Base-by-base conservation (phyloP, 108 stramenopile genomes). In the Licmophora abbreviata region DNA sequence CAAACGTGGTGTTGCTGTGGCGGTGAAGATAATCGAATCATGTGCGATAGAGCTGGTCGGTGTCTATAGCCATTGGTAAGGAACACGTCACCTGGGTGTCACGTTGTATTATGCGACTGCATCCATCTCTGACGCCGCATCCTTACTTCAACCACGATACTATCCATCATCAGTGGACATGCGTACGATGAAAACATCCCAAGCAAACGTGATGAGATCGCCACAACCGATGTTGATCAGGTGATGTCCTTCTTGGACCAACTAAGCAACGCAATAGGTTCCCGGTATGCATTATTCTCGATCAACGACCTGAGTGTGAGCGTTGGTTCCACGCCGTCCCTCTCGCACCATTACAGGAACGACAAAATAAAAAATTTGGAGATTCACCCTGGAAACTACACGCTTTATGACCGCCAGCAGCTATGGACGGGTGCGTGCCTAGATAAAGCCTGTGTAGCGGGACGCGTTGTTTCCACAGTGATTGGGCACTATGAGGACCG, bases 301-400 rank as follows among this genome's bases (percentile, higher is more conserved):
- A 33, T 40, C 15, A 17, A 27, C 5, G 25, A 34, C 22, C 15
- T 55, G 15, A 20, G 31, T 10, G 51, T 65, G 24, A 65, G 64
- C 40, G 59, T 65, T 8, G 64, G 64, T n/a, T 61, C 59, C 15
- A 65, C 64, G 1, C 53, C 59, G 12, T 54, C 59, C 4, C 5
- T 61, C 31, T 60, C 54, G 31, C 42, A 26, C 22, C 61, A 63
- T 37, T 33, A 3, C 30, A 37, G 41, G 10, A 66, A 56, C 55
- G 55, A 15, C 7, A 44, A 12, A 7, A 44, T 18, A 14, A 18
- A 40, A 15, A 23, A 55, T 22, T 17, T 61, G 6, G 65, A 66
- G 11, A 23, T 66, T 17, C 65, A 66, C 31, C 65, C 65, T 3
- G 65, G 65, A 3, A 66, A 66, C 41, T 66, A 66, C 23, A 59